Evolutionary conservation across 1,284 basidiomycete species (phyloP).

Genomic region (Trametes pubescens): DNA sequence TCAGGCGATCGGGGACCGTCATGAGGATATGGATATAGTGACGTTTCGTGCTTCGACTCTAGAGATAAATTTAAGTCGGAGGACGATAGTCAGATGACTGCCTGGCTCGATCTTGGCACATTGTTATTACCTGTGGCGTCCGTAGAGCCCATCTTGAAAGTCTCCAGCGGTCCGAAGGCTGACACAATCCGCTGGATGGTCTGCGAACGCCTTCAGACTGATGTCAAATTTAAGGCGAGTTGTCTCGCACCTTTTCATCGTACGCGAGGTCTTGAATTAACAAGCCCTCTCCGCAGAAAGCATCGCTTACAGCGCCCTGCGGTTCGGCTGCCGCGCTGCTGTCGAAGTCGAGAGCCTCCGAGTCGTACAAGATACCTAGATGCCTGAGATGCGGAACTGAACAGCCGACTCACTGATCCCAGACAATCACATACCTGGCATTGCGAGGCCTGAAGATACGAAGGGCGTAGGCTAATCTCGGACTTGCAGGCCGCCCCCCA

Average conservation of each 20-base stretch:
- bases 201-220: conserved; percentile 41
- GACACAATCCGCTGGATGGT: conserved; percentile 54
- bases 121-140: conserved; percentile 17
- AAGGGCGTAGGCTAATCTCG: conserved; percentile 63
- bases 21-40: conserved; percentile 50
- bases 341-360: conserved; percentile 50
- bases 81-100: not conserved
- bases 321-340: not conserved
- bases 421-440: conserved; percentile 49
- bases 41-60: not conserved
- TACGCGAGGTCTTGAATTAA: conserved; percentile 64
- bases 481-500: not conserved
- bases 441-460: conserved; percentile 52
- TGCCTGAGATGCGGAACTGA: conserved; percentile 48
- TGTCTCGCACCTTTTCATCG: conserved; percentile 57
- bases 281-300: conserved; percentile 46
- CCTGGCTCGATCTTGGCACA: not conserved
- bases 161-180: conserved; percentile 66
- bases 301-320: conserved; percentile 23
- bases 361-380: conserved; percentile 62
- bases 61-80: not conserved
- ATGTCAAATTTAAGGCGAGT: not conserved
- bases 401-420: not conserved
- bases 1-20: conserved; percentile 55
- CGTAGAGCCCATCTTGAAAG: conserved; percentile 43